Percentiles rank a stretch among this genome's conserved stretches.
Evolutionary conservation across 768 basidiomycete species (phyloP).

Genomic region (Russula griseocarnosa): DNA sequence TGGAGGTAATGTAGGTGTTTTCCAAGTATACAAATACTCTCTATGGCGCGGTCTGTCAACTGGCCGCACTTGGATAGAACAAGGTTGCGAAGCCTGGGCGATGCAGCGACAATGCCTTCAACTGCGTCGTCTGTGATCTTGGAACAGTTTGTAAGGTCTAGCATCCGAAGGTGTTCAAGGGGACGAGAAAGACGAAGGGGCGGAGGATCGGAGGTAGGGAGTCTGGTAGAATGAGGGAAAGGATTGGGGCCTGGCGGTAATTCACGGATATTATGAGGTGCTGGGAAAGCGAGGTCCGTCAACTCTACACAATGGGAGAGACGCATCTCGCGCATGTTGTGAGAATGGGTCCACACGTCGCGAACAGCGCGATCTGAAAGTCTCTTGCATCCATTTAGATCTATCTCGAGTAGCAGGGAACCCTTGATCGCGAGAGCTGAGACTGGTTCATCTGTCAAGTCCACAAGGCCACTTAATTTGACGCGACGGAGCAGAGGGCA

Average conservation of each 20-base stretch:
- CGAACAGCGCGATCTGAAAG: slow-evolving; percentile 77
- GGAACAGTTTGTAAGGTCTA: slow-evolving; percentile 85
- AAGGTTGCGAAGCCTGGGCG: slow-evolving; percentile 80
- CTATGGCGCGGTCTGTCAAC: slow-evolving; percentile 78
- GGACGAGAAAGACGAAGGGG: slow-evolving; percentile 61
- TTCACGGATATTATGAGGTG: slow-evolving; percentile 47
- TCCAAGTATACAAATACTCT: slow-evolving; percentile 83
- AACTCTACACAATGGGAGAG: slow-evolving; percentile 74
- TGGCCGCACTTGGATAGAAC: slow-evolving; percentile 80
- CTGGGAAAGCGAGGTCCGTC: slow-evolving; percentile 84
- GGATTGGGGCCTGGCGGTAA: slow-evolving; percentile 41
- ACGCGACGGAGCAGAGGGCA: slow-evolving; percentile 82
- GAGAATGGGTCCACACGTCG: slow-evolving; percentile 76
- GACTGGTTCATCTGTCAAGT: slow-evolving; percentile 73
- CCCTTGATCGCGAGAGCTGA: slow-evolving; percentile 72
- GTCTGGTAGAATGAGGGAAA: slow-evolving; percentile 37
- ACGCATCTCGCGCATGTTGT: slow-evolving; percentile 86
- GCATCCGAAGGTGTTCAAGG: slow-evolving; percentile 85
- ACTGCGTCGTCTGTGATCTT: slow-evolving; percentile 79
- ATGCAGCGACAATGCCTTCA: slow-evolving; percentile 75
- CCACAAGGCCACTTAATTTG: slow-evolving; percentile 76
- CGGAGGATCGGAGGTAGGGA: slow-evolving; percentile 44
- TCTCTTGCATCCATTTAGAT: slow-evolving; percentile 77
- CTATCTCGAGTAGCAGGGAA: slow-evolving; percentile 88
- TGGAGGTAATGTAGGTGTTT: slow-evolving; percentile 93